phyloP scores from a whole-genome alignment of 768 basidiomycete genomes.

The Lanmaoa pseudosensibilis region DNA sequence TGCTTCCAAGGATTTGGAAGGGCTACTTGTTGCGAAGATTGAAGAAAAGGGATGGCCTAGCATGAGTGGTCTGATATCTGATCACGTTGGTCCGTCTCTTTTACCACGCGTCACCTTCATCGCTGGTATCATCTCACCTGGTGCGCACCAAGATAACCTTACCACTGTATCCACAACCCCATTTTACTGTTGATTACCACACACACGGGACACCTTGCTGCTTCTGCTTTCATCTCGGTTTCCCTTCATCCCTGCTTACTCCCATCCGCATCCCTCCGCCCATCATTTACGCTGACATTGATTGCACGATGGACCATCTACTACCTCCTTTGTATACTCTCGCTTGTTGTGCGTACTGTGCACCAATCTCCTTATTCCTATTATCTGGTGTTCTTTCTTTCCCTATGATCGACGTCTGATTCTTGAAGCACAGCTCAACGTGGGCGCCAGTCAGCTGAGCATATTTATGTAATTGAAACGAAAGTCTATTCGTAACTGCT shows the following conservation, averaged over 20 bases:
- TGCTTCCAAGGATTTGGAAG: slow-evolving; percentile 30
- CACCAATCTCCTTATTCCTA: background rate
- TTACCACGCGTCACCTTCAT: slow-evolving; percentile 17
- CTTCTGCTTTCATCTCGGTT: slow-evolving; percentile 20
- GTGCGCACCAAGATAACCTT: slow-evolving; percentile 18
- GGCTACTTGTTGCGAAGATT: slow-evolving; percentile 27
- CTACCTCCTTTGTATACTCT: background rate
- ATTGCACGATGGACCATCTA: slow-evolving; percentile 15
- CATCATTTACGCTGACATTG: slow-evolving; percentile 29
- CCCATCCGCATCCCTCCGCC: slow-evolving; percentile 1
- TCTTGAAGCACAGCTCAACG: background rate
- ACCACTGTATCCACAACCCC: slow-evolving; percentile 17
- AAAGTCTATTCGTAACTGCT: background rate
- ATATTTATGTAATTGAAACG: background rate
- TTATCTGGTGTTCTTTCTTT: background rate
- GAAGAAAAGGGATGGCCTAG: slow-evolving; percentile 35
- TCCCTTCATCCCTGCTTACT: slow-evolving; percentile 4
- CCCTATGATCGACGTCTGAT: background rate
- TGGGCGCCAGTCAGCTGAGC: background rate
- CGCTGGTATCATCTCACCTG: slow-evolving; percentile 25
- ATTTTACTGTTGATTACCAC: slow-evolving; percentile 23
- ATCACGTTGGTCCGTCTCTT: slow-evolving; percentile 5
- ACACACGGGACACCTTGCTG: slow-evolving; percentile 32
- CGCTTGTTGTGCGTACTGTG: too few relatives aligned
- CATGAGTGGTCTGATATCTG: slow-evolving; percentile 31